A percentile compares a stretch with the other conserved stretches of the same genome.
These are phyloP conservation scores for Mycena venus DNA, from an alignment of 768 basidiomycete genomes.

Conservation along the genomic window DNA sequence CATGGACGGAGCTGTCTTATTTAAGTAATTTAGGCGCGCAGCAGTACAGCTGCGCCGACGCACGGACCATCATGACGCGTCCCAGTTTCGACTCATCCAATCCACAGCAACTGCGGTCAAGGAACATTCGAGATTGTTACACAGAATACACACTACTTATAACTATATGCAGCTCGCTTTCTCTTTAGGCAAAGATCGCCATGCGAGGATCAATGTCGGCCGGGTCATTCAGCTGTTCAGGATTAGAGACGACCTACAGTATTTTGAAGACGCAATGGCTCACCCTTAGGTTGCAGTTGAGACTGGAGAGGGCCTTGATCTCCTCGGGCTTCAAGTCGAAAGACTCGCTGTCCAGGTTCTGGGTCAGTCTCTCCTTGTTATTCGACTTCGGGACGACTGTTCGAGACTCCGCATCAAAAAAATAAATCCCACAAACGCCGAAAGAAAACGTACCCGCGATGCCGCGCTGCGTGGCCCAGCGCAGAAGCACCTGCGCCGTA, in stretches of 20 bases:
- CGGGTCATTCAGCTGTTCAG: conserved; percentile 76
- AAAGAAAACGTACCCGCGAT: conserved; percentile 57
- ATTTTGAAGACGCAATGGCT: conserved; percentile 39
- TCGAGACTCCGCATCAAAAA: not conserved
- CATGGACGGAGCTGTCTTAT: not conserved
- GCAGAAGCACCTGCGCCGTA: conserved; percentile 78
- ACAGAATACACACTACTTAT: conserved; percentile 16
- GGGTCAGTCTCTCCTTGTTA: conserved; percentile 55
- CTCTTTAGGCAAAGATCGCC: conserved; percentile 75
- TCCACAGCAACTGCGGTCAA: conserved; percentile 25
- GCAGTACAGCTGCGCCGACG: conserved; percentile 10
- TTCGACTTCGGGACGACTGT: conserved; percentile 79
- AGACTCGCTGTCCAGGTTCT: conserved; percentile 66
- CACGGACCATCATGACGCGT: conserved; percentile 25
- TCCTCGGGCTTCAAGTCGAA: conserved; percentile 66
- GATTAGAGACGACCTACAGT: not conserved
- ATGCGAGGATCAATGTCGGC: conserved; percentile 74
- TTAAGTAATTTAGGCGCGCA: not conserved
- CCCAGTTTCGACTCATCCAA: not conserved
- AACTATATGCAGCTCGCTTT: conserved; percentile 10
- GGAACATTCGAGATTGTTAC: conserved; percentile 25
- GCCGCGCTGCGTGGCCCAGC: conserved; percentile 84
- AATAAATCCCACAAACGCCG: not conserved
- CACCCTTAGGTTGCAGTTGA: conserved; percentile 75
- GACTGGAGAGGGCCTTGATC: conserved; percentile 57